Evolutionary conservation across 345 rosid genomes (phyloP).

Genomic region (Punica granatum): DNA sequence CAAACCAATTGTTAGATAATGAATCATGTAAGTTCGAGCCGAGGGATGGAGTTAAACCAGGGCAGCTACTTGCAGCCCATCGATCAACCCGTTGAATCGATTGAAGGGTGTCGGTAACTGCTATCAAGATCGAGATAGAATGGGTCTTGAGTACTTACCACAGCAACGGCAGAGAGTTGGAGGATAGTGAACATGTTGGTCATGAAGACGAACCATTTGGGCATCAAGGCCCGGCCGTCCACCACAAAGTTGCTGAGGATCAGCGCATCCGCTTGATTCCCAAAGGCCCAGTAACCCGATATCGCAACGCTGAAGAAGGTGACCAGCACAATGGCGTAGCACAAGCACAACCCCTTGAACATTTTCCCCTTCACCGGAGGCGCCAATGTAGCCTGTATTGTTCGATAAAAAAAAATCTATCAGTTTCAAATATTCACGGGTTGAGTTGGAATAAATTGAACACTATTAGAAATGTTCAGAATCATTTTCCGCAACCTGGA

Average conservation of each 20-base stretch:
- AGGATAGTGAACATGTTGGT: conserved; percentile 59
- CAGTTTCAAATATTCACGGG: too few species aligned
- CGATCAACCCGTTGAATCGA: too few species aligned
- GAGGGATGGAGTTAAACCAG: too few species aligned
- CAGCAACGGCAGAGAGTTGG: conserved; percentile 71
- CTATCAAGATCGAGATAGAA: too few species aligned
- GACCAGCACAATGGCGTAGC: conserved; percentile 32
- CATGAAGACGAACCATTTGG: conserved; percentile 62
- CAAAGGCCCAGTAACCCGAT: conserved; percentile 93
- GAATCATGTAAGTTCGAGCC: too few species aligned
- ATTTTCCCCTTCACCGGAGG: conserved; percentile 84
- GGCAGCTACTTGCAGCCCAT: too few species aligned
- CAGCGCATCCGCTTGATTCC: conserved; percentile 50
- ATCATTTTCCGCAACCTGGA: too few species aligned
- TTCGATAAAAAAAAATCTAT: too few species aligned
- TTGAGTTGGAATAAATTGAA: too few species aligned
- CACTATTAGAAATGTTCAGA: too few species aligned
- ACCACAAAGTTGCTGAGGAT: conserved; percentile 51
- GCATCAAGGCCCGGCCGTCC: conserved; percentile 37
- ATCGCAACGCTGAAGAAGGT: conserved; percentile 76
- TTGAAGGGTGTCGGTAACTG: too few species aligned
- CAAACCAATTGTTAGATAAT: too few species aligned
- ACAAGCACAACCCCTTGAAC: conserved; percentile 74
- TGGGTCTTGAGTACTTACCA: conserved; percentile 33
- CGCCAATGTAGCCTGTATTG: conserved; percentile 78